Base-by-base conservation (phyloP, 345 rosid genomes). In the Sonneratia alba region DNA sequence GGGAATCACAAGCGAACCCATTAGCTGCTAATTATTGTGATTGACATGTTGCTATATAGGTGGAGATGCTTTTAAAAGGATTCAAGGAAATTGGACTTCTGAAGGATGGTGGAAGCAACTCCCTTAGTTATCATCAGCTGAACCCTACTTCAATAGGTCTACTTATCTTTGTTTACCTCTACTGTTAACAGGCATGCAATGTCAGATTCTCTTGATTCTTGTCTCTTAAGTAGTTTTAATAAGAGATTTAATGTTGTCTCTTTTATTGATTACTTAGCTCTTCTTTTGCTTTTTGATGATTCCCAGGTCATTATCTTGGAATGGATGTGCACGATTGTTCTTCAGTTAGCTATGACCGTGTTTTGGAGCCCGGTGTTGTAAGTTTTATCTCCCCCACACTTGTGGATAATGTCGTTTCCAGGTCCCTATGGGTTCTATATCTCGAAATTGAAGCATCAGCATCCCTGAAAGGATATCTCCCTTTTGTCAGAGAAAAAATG, bases 281-380 rank as follows among this genome's bases (percentile, higher is more conserved):
- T 55, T 38, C 57, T 49, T 66, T 14, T 61, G 34, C 64, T 55
- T 76, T 77, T 56, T 77, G 75, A 68, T 48, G 12, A 32, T 36
- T 74, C 71, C 82, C 80, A 92, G 99, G 99, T 81, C 98, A 94
- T 80, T 94, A 88, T 83, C 88, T 94, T 13, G 99, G 99, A 76
- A 90, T 95, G 97, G 97, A 92, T 76, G 97, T 95, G 79, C 99
- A 95, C 72, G 99, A 95, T 85, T 84, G 93, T 83, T 88, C 92
- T 72, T 53, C 71, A 70, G 78, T 89, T 72, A 82, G 91, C 80
- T 90, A 85, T 53, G 90, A 90, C 69, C 85, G 89, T 70, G 84
- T 89, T 71, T 71, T 92, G 87, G 80, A 85, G 85, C 98, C 97
- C 3, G 97, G 99, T 67, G 93, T 88, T 79, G 98, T 95, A 92